Conservation (phyloP, 768 basidiomycete genomes). For the Mycena floridula region DNA sequence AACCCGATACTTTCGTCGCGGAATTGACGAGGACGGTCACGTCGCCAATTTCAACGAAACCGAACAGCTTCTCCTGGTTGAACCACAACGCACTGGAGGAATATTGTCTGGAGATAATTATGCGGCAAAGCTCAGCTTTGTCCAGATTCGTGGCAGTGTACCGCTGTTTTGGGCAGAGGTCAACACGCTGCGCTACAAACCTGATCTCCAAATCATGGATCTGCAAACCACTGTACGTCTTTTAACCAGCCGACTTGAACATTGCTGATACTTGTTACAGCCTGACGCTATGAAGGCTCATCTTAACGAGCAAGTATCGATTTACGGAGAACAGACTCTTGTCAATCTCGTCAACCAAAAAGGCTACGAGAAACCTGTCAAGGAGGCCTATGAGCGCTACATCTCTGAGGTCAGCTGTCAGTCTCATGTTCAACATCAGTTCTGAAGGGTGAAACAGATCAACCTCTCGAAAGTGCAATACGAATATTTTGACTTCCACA, state of each 20-base stretch:
- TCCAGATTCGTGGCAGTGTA: constrained; percentile 90
- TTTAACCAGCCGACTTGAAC: not conserved
- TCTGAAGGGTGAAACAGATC: constrained; percentile 32
- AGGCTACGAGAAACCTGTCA: constrained; percentile 88
- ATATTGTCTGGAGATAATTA: constrained; percentile 38
- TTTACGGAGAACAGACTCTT: constrained; percentile 74
- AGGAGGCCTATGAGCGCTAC: constrained; percentile 88
- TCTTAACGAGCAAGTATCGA: constrained; percentile 60
- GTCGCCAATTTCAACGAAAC: constrained; percentile 98
- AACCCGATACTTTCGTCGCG: constrained; percentile 94
- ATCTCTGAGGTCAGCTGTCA: constrained; percentile 49
- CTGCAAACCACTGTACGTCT: constrained; percentile 70
- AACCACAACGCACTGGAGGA: constrained; percentile 40
- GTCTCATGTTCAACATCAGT: not conserved
- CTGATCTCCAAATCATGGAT: constrained; percentile 96
- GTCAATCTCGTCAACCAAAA: constrained; percentile 94
- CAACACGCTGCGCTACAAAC: constrained; percentile 92
- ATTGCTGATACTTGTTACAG: constrained; percentile 28
- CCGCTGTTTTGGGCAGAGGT: constrained; percentile 97
- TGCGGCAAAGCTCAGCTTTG: constrained; percentile 71
- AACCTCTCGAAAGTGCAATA: constrained; percentile 71
- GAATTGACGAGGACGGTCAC: constrained; percentile 83
- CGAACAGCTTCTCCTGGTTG: constrained; percentile 85
- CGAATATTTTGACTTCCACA: constrained; percentile 96
- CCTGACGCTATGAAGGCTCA: constrained; percentile 67